These are phyloP conservation scores for Gleditsia sinensis DNA, from an alignment of 306 rosid species.

Conservation along the genomic window DNA sequence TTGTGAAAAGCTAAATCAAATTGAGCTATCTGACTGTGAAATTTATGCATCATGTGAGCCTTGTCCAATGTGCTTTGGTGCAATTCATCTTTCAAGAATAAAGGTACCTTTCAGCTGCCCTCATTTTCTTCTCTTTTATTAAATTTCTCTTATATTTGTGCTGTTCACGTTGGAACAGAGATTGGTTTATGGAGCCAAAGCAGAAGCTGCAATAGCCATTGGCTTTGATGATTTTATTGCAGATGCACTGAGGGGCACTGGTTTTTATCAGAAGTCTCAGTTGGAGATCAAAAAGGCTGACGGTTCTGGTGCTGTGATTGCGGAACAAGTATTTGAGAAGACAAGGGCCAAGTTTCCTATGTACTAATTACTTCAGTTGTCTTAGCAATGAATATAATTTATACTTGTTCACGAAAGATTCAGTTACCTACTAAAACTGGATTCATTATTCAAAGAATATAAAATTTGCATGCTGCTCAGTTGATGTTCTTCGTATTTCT, in stretches of 20 bases:
- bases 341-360: constrained; percentile 53
- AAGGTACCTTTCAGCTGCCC: constrained; percentile 47
- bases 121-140: neutral
- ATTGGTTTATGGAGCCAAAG: constrained; percentile 78
- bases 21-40: constrained; percentile 69
- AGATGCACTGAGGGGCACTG: constrained; percentile 74
- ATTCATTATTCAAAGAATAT: neutral
- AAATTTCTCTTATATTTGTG: neutral
- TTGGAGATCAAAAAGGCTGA: constrained; percentile 74
- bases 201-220: constrained; percentile 71
- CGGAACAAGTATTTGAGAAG: constrained; percentile 78
- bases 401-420: neutral
- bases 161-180: constrained; percentile 45
- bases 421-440: neutral
- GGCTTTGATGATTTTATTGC: constrained; percentile 71
- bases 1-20: constrained; percentile 66
- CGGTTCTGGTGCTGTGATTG: constrained; percentile 60
- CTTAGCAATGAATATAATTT: neutral
- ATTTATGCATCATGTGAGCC: constrained; percentile 86
- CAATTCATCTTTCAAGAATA: constrained; percentile 70
- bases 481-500: neutral
- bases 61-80: constrained; percentile 86
- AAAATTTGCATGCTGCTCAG: neutral
- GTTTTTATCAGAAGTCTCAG: constrained; percentile 55
- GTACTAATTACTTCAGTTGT: neutral